A percentile compares a stretch with the other conserved stretches of the same genome.
phyloP scores from a whole-genome alignment of 2,329 filamentous ascomycete species.

The Cladophialophora exuberans region DNA sequence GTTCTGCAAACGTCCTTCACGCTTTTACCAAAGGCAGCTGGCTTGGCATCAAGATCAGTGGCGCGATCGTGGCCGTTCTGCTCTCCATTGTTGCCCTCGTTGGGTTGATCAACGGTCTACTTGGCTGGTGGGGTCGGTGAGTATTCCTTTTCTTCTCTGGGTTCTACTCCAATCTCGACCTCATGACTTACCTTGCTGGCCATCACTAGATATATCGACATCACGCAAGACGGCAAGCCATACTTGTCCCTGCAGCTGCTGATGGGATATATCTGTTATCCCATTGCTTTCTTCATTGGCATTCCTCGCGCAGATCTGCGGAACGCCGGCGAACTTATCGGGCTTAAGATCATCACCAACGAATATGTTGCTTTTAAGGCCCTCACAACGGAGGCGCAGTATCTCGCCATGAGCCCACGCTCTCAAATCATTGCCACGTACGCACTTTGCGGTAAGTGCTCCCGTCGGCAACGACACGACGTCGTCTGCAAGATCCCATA shows the following conservation, averaged over 20 bases:
- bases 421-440: slow-evolving; percentile 84
- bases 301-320: slow-evolving; percentile 72
- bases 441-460: slow-evolving; percentile 66
- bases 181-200: too few species aligned
- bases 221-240: slow-evolving; percentile 59
- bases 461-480: too few species aligned
- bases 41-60: slow-evolving; percentile 83
- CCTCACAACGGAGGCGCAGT: slow-evolving; percentile 58
- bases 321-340: slow-evolving; percentile 77
- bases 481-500: too few species aligned
- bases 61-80: slow-evolving; percentile 78
- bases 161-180: too few species aligned
- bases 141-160: too few species aligned
- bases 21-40: slow-evolving; percentile 84
- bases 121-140: slow-evolving; percentile 82
- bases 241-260: slow-evolving; percentile 75
- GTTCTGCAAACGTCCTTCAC: slow-evolving; percentile 78
- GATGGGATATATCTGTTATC: slow-evolving; percentile 76
- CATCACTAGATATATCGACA: slow-evolving; percentile 80
- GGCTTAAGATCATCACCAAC: slow-evolving; percentile 83
- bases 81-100: slow-evolving; percentile 82
- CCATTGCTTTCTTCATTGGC: slow-evolving; percentile 76
- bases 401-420: slow-evolving; percentile 65
- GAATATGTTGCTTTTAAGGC: slow-evolving; percentile 74
- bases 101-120: slow-evolving; percentile 71